phyloP scores from a whole-genome alignment of 1,139 yeast genomes.

The Yamadazyma mexicana region DNA sequence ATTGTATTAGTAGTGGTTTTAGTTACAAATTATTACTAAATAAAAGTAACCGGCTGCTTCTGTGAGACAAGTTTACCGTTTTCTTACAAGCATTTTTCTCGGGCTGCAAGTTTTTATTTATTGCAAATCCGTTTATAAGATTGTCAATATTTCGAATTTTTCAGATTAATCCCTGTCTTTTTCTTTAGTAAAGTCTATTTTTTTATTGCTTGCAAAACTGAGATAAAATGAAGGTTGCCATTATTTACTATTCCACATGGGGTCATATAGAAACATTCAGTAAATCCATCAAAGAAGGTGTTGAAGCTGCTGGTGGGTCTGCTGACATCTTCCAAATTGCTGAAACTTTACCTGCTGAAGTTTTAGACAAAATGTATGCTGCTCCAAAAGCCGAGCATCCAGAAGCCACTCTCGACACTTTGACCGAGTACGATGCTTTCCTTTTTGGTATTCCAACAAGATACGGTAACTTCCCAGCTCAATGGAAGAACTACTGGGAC shows the following conservation, averaged over 20 bases:
- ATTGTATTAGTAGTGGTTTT: too few species aligned
- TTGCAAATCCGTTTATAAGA: too few species aligned
- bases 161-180: too few species aligned
- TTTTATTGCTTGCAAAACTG: too few species aligned
- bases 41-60: too few species aligned
- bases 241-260: slow-evolving; percentile 60
- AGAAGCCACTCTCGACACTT: slow-evolving; percentile 35
- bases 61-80: too few species aligned
- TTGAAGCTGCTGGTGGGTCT: slow-evolving; percentile 35
- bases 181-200: too few species aligned
- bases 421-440: slow-evolving; percentile 45
- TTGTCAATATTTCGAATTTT: too few species aligned
- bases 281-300: slow-evolving; percentile 44
- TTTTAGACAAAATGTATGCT: slow-evolving; percentile 42
- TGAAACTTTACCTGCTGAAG: slow-evolving; percentile 50
- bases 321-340: slow-evolving; percentile 46
- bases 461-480: slow-evolving; percentile 50
- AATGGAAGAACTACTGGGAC: slow-evolving; percentile 44
- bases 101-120: too few species aligned
- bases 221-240: slow-evolving; percentile 49
- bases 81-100: too few species aligned
- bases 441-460: slow-evolving; percentile 54
- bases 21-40: too few species aligned
- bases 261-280: slow-evolving; percentile 60
- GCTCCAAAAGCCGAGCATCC: slow-evolving; percentile 25